These are phyloP conservation scores for Poteriospumella lacustris DNA, from an alignment of 108 stramenopile species.

Conservation along the genomic window DNA sequence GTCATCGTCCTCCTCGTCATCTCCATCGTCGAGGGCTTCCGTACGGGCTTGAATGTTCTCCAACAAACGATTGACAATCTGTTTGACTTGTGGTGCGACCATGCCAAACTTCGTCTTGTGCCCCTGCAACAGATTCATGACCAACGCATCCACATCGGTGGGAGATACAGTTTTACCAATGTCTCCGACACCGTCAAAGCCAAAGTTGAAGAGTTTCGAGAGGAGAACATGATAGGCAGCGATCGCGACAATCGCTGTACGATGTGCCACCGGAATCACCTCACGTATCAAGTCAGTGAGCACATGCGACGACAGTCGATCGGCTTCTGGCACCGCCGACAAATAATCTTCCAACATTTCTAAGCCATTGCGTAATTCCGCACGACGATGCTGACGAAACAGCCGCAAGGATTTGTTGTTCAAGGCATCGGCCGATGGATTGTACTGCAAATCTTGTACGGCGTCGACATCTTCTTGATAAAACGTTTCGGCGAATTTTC, in stretches of 20 bases:
- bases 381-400: conserved; percentile 1
- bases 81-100: not conserved
- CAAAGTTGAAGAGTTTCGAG: not conserved
- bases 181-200: not conserved
- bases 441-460: conserved; percentile 7
- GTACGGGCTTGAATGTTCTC: not conserved
- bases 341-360: too few relatives aligned
- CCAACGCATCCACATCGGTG: not conserved
- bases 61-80: not conserved
- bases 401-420: not conserved
- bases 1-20: not conserved
- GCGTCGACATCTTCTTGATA: conserved; percentile 2
- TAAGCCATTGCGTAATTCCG: conserved; percentile 7
- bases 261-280: too few relatives aligned
- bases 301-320: too few relatives aligned
- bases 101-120: not conserved
- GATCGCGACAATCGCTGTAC: too few relatives aligned
- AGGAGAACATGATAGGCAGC: too few relatives aligned
- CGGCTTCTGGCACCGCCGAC: too few relatives aligned
- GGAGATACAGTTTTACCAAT: not conserved
- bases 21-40: not conserved
- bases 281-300: too few relatives aligned
- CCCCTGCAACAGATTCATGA: not conserved
- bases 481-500: conserved; percentile 2
- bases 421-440: not conserved